Base-by-base conservation (phyloP, 257 asterid genomes). In the Jaltomata sinuosa region DNA sequence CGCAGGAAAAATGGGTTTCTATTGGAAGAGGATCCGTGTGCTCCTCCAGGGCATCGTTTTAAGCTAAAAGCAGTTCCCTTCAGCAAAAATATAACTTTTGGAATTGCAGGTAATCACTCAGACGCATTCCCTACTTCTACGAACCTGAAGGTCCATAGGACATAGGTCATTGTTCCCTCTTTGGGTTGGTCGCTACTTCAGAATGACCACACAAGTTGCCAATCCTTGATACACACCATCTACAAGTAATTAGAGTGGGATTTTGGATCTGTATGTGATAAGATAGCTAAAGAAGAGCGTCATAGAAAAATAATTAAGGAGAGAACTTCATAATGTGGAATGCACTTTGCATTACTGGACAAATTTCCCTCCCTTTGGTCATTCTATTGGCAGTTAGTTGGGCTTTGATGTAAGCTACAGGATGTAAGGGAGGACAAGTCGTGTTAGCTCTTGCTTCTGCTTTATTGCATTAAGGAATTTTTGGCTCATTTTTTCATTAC, bases 31-130 rank as follows among this genome's bases (percentile, higher is more conserved):
- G 97, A 95, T 84, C 55, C 85, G 88, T 80, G 89, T 49, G 98
- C 99, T 89, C 97, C 98, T 84, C 90, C 95, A 8, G 99, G 99
- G 61, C 91, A 40, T 42, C 97, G 97, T 40, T 97, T 90, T 85
- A 87, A 92, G 85, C 92, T 97, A 79, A 94, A 94, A 90, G 97
- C 99, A 85, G 96, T 97, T 84, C 99, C 98, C 85, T 97, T 94
- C 93, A 97, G 99, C 89, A 95, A 97, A 92, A 97, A 93, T 68
- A 81, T 93, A 45, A 93, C 94, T 80, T 94, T 97, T 82, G 99
- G 99, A 45, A 88, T 92, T 84, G 88, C 93, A 84, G 99, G 99
- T 94, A 88, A 83, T 83, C 53, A 27, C 11, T 45, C 68, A 65
- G 81, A 49, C 25, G 61, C 81, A 76, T 47, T 76, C 27, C 81